phyloP scores from a whole-genome alignment of 176 grass and related monocot genomes.

The Aegilops sharonensis region DNA sequence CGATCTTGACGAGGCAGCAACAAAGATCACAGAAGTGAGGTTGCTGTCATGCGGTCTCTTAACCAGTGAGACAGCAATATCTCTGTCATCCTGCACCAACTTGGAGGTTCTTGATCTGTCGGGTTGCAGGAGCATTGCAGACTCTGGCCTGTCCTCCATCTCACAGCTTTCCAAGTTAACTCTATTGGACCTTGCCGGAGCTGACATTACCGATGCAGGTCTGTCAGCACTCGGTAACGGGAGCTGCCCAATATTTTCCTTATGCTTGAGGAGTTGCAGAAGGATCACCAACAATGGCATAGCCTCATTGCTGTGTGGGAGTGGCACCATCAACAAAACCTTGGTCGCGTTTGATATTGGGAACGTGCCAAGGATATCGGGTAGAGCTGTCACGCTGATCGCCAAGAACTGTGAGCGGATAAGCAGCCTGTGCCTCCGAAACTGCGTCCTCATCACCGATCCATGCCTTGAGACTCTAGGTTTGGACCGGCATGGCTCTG shows the following conservation, averaged over 20 bases:
- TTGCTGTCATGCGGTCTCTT: conserved; percentile 73
- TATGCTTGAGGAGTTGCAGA: conserved; percentile 81
- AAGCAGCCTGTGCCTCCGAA: conserved; percentile 59
- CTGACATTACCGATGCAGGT: conserved; percentile 79
- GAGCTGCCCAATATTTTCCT: conserved; percentile 56
- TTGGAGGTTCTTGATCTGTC: conserved; percentile 84
- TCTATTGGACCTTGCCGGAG: conserved; percentile 70
- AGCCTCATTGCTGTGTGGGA: conserved; percentile 50
- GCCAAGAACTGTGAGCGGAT: conserved; percentile 65
- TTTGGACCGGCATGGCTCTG: conserved; percentile 26
- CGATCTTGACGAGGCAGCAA: conserved; percentile 68
- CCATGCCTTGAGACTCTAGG: conserved; percentile 63
- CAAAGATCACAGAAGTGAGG: conserved; percentile 72
- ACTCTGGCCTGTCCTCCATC: conserved; percentile 71
- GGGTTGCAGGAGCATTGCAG: conserved; percentile 78
- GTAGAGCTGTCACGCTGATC: conserved; percentile 49
- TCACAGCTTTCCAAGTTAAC: conserved; percentile 68
- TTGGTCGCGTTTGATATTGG: conserved; percentile 64
- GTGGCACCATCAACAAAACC: conserved; percentile 61
- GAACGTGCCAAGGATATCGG: conserved; percentile 69
- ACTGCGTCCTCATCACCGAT: conserved; percentile 62
- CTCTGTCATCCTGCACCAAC: conserved; percentile 72
- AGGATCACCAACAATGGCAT: conserved; percentile 85
- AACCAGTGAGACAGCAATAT: conserved; percentile 79
- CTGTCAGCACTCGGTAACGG: conserved; percentile 71